phyloP scores from a whole-genome alignment of 768 basidiomycete species.

The Butyriboletus loyo region DNA sequence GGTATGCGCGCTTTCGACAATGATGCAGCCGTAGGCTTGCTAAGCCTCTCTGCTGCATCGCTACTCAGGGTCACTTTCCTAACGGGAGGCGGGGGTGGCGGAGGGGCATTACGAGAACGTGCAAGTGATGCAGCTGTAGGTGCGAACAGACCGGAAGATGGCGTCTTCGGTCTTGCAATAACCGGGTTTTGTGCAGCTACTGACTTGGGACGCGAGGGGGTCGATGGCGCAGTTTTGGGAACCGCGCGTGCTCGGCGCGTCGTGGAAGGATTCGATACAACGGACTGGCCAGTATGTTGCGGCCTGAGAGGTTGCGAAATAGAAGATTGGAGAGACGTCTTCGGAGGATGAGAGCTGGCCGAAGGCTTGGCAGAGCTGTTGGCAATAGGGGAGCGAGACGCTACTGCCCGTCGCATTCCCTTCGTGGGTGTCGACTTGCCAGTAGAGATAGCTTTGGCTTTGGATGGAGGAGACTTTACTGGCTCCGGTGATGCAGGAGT shows the following conservation, averaged over 20 bases:
- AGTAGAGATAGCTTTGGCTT: conserved; percentile 12
- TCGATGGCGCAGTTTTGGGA: conserved; percentile 31
- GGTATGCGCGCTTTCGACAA: conserved; percentile 56
- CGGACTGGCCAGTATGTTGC: conserved; percentile 43
- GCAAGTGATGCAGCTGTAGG: conserved; percentile 84
- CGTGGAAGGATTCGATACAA: conserved; percentile 31
- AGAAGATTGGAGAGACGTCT: conserved; percentile 34
- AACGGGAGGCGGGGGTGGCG: conserved; percentile 43
- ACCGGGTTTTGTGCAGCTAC: conserved; percentile 22
- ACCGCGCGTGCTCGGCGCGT: conserved; percentile 23
- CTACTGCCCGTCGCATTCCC: conserved; percentile 14
- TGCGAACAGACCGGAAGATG: conserved; percentile 67
- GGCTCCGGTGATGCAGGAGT: conserved; percentile 22
- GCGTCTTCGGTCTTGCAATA: conserved; percentile 51
- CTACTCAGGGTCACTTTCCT: conserved; percentile 56
- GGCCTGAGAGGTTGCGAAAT: conserved; percentile 36
- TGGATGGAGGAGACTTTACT: conserved; percentile 20
- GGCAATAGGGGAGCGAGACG: conserved; percentile 18
- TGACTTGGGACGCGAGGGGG: conserved; percentile 38
- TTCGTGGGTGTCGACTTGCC: conserved; percentile 25
- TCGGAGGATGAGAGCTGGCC: conserved; percentile 26
- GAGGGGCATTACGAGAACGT: conserved; percentile 53
- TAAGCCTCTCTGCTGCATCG: conserved; percentile 61
- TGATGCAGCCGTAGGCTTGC: conserved; percentile 81
- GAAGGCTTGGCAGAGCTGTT: conserved; percentile 19